Evolutionary conservation across 331 rosid species (phyloP), one percentile per base, ranked within the genome.

Genomic region (Acacia pycnantha): DNA sequence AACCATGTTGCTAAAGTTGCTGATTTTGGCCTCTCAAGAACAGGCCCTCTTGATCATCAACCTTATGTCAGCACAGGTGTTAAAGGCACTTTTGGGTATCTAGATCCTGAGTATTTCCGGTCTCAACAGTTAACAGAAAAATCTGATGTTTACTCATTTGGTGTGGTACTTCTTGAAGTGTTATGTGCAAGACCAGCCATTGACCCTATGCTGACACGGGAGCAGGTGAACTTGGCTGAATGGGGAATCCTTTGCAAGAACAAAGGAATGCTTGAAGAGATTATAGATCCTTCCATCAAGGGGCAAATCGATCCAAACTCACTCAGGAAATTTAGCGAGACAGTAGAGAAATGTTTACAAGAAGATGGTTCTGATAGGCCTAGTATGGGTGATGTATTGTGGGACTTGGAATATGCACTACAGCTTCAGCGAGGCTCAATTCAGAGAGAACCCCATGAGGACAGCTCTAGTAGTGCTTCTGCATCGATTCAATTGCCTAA

Each of bases 91-190:
- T 77, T 89, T 16, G 92, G 92, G 10, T 91, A 89, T 72, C 89
- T 91, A 0, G 94, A 91, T 77, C 92, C 92, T 1, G 91, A 89
- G 76, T 87, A 91, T 67, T 86, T 89, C 6, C 81, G 80, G 67
- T 50, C 90, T 3, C 81, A 86, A 33, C 89, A 89, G 70, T 29
- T 90, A 40, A 88, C 91, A 7, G 88, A 88, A 40, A 88, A 87
- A 84, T 87, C 83, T 10, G 88, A 87, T 83, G 94, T 91, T 4
- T 91, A 88, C 84, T 88, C 93, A 13, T 91, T 89, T 19, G 89
- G 93, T 1, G 85, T 91, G 6, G 91, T 88, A 48, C 88, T 91
- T 58, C 83, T 90, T 0, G 92, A 89, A 74, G 90, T 86, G 69
- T 78, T 89, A 4, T 89, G 91, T 56, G 91, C 87, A 56, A 88